Evolutionary conservation across 2,329 filamentous ascomycete genomes (phyloP).

Genomic region (Microsporum ferrugineum): DNA sequence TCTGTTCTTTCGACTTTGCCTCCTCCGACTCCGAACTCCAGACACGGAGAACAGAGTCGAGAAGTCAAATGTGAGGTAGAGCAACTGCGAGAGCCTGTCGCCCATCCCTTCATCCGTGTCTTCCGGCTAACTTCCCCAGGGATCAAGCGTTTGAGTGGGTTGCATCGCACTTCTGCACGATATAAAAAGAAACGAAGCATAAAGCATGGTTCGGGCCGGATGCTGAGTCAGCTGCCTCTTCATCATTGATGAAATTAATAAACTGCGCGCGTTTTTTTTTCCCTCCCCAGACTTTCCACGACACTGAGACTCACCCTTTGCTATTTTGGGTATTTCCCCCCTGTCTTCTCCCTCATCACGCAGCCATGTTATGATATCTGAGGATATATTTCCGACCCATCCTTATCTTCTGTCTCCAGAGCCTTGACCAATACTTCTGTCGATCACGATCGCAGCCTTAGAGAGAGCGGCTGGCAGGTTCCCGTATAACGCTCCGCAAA

Average conservation of each 20-base stretch:
- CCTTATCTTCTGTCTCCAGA: neutral
- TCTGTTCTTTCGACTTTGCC: neutral
- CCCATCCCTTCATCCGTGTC: neutral
- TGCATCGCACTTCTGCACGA: neutral
- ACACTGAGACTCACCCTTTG: neutral
- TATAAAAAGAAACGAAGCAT: neutral
- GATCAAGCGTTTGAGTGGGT: neutral
- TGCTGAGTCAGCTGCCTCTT: neutral
- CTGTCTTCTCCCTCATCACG: neutral
- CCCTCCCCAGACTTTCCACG: neutral
- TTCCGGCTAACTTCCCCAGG: neutral
- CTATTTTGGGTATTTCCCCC: neutral
- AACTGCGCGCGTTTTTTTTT: neutral
- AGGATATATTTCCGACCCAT: neutral
- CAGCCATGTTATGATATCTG: neutral
- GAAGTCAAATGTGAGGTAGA: neutral
- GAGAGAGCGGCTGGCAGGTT: neutral
- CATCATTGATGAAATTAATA: neutral
- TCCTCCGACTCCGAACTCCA: neutral
- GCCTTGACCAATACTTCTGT: neutral
- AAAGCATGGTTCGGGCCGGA: conserved; percentile 16
- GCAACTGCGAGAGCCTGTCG: neutral
- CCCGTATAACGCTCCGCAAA: neutral
- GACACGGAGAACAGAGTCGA: neutral
- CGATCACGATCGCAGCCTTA: neutral